Base-by-base conservation (phyloP, 106 monocot genomes). In the Dioscorea dumetorum region DNA sequence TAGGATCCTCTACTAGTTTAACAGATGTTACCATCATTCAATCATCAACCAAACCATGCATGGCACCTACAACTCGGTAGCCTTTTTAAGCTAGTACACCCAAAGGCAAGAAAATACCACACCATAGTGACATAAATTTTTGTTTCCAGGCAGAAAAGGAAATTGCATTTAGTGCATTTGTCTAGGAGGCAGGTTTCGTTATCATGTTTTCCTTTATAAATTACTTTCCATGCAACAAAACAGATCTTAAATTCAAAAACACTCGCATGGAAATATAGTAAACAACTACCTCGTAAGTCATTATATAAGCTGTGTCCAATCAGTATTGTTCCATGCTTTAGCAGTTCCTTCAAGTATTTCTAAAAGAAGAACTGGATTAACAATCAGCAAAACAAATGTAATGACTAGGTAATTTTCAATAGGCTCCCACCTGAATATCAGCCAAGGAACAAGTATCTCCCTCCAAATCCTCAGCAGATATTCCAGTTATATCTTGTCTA, bases 291-390 rank as follows among this genome's bases (percentile, higher is more conserved):
- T 72, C 51, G 78, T 70, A 95, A 68, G 78, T 95, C 94, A 83
- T 85, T 90, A 70, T 85, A 61, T 64, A 91, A 59, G 75, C 82
- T 74, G 61, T 95, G 94, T 56, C 94, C 94, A 60, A 88, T 78
- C 67, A 95, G 69, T 61, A 95, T 91, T 28, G 79, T 79, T 28
- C 90, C 94, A 70, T 72, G 64, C 49, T 63, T 72, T 58, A 95
- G 71, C 49, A 94, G 54, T 63, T 83, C 88, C 79, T 66, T 85
- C 73, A 95, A 61, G 0, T 72, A 74, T 75, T 85, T 78, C 94
- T 95, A 74, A 50, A 75, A 50, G 60, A 77, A 33, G 64, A 31
- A 16, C 33, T 5, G 51, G n/a, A 61, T 24, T 50, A 67, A 9
- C 19, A 24, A 59, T 69, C 54, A 19, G 32, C 0, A 18, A 60